Evolutionary conservation across 352 stramenopile genomes (phyloP).

Genomic region (Phytophthora vignae): DNA sequence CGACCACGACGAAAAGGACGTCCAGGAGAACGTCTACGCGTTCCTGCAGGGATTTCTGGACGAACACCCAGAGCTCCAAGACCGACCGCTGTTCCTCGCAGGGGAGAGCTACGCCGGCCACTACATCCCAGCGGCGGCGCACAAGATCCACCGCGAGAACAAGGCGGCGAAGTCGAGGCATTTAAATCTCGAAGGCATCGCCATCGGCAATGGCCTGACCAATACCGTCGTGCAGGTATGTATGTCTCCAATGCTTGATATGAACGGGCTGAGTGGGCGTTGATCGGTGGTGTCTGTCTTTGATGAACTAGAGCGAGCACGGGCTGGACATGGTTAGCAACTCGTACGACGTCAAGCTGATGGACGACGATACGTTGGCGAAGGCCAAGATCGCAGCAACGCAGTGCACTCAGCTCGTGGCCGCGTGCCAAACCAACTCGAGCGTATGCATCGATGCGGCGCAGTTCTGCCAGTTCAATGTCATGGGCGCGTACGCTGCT

Average conservation of each 20-base stretch:
- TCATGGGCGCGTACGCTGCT: conserved; percentile 28
- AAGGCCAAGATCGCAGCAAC: conserved; percentile 30
- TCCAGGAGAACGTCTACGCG: conserved; percentile 59
- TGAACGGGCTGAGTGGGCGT: too few species aligned
- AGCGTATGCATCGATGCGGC: conserved; percentile 37
- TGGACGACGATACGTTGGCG: conserved; percentile 35
- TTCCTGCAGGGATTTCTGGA: conserved; percentile 60
- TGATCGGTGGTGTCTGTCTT: too few species aligned
- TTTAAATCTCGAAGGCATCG: conserved; percentile 62
- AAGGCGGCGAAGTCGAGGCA: conserved; percentile 22
- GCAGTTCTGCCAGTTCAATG: conserved; percentile 28
- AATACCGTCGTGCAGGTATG: conserved; percentile 49
- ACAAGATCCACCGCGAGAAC: conserved; percentile 59
- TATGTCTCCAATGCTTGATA: neutral
- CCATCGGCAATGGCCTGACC: conserved; percentile 66
- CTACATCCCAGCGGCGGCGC: conserved; percentile 56
- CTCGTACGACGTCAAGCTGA: conserved; percentile 61
- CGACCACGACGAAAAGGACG: conserved; percentile 45
- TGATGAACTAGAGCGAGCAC: conserved; percentile 38
- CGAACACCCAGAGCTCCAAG: conserved; percentile 60
- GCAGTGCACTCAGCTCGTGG: conserved; percentile 45
- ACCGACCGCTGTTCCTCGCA: conserved; percentile 53
- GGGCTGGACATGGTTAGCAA: conserved; percentile 65
- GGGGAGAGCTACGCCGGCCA: conserved; percentile 70
- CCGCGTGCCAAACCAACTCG: conserved; percentile 29